Percentiles rank a stretch among this genome's conserved stretches.
Conservation (phyloP, 2,329 filamentous ascomycete species). For the Cryphonectria japonica region DNA sequence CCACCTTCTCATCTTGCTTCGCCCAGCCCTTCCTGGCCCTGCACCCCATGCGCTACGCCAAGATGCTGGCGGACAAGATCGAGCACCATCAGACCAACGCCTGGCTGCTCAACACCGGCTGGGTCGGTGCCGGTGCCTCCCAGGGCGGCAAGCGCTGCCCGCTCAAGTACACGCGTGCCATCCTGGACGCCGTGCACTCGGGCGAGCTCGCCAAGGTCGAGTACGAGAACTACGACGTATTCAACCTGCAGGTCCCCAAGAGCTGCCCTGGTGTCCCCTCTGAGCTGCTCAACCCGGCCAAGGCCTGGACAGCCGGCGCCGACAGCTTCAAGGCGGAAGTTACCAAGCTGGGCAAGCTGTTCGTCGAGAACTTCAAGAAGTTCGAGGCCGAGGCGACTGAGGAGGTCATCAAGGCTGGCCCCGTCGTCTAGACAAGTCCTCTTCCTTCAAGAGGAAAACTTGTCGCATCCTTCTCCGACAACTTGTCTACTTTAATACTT, state of each 20-base stretch:
- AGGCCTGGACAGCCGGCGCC: constrained; percentile 82
- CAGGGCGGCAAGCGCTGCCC: constrained; percentile 97
- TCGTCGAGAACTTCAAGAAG: constrained; percentile 98
- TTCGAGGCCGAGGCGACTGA: constrained; percentile 82
- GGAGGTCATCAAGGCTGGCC: constrained; percentile 74
- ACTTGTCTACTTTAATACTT: not conserved
- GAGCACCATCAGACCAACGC: constrained; percentile 92
- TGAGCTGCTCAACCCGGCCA: constrained; percentile 93
- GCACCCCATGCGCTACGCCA: constrained; percentile 98
- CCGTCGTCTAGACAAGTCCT: constrained; percentile 40
- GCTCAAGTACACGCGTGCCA: constrained; percentile 97
- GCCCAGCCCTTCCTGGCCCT: constrained; percentile 98
- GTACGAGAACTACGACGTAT: constrained; percentile 94
- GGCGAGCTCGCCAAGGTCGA: constrained; percentile 91
- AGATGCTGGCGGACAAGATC: constrained; percentile 99
- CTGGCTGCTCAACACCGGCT: constrained; percentile 98
- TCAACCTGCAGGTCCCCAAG: constrained; percentile 97
- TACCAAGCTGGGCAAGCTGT: constrained; percentile 84
- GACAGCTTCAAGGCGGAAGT: constrained; percentile 87
- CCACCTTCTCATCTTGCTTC: constrained; percentile 99
- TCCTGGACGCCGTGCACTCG: constrained; percentile 96
- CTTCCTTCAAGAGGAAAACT: not conserved
- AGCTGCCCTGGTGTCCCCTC: constrained; percentile 84
- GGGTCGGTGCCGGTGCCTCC: constrained; percentile 88
- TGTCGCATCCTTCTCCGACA: not conserved